Conservation (phyloP, 352 stramenopile genomes). For the Pythium myriotylum region DNA sequence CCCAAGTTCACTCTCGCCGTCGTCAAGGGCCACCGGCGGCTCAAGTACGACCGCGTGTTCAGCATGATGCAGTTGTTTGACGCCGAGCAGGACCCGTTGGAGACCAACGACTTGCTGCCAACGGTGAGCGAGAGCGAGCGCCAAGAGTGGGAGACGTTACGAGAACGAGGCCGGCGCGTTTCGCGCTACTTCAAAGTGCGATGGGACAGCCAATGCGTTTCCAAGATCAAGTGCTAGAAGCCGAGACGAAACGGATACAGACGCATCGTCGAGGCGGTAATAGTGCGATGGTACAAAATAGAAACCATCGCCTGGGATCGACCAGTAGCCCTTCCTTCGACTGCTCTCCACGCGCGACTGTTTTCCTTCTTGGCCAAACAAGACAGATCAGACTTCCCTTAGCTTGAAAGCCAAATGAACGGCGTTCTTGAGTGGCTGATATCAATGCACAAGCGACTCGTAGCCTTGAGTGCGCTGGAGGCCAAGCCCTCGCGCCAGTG, state of each 20-base stretch:
- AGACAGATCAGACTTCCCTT: too few species aligned
- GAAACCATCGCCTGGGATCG: too few species aligned
- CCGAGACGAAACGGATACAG: too few species aligned
- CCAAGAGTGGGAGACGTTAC: slow-evolving; percentile 4
- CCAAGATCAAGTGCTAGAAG: slow-evolving; percentile 28
- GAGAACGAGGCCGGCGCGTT: slow-evolving; percentile 34
- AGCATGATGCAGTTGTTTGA: slow-evolving; percentile 42
- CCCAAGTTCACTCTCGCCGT: slow-evolving; percentile 45
- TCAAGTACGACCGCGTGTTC: slow-evolving; percentile 43
- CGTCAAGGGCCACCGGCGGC: slow-evolving; percentile 34
- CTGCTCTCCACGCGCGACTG: too few species aligned
- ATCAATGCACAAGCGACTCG: too few species aligned
- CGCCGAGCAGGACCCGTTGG: slow-evolving; percentile 38
- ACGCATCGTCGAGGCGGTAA: too few species aligned
- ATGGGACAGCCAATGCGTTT: slow-evolving; percentile 40
- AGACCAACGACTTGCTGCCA: slow-evolving; percentile 38
- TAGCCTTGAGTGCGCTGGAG: neutral
- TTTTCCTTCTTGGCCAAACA: too few species aligned
- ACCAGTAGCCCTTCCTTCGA: too few species aligned
- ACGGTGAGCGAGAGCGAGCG: slow-evolving; percentile 22
- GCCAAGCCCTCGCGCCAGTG: slow-evolving; percentile 15
- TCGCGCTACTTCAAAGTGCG: slow-evolving; percentile 47
- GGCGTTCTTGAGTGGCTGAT: too few species aligned
- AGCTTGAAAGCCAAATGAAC: too few species aligned
- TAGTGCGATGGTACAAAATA: too few species aligned